A percentile compares a stretch with the other conserved stretches of the same genome.
Conservation (phyloP, 768 basidiomycete genomes). For the Collybia sp. region DNA sequence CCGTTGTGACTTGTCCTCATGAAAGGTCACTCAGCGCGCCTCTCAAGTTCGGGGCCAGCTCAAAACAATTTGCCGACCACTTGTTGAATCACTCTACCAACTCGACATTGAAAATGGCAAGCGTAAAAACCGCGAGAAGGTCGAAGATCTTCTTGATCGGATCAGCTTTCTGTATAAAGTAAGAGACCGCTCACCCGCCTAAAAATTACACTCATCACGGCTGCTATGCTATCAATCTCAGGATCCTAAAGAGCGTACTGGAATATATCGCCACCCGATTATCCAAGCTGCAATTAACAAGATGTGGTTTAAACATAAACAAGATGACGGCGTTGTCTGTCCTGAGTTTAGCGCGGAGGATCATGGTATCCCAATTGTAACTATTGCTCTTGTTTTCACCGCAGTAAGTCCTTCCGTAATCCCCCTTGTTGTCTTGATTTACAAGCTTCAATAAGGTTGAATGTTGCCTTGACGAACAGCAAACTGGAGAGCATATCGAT, state of each 20-base stretch:
- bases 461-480: conserved; percentile 1
- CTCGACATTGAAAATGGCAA: not conserved
- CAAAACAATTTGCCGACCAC: conserved; percentile 1
- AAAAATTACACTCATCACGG: not conserved
- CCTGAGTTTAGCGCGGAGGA: not conserved
- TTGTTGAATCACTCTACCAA: not conserved
- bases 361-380: not conserved
- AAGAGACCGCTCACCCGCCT: not conserved
- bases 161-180: not conserved
- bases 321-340: conserved; percentile 2
- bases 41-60: conserved; percentile 2
- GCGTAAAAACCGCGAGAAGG: not conserved
- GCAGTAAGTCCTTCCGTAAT: not conserved
- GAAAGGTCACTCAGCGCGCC: not conserved
- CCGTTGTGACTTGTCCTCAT: not conserved
- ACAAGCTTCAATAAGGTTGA: not conserved
- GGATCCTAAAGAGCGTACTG: conserved; percentile 1
- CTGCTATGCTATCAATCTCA: not conserved
- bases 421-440: too few species aligned
- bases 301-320: conserved; percentile 6
- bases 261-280: conserved; percentile 5
- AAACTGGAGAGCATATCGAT: not conserved
- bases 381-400: not conserved
- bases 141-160: not conserved
- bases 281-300: conserved; percentile 3